Conservation (phyloP, 139 green algal genomes). For the Tetraselmis striata region DNA sequence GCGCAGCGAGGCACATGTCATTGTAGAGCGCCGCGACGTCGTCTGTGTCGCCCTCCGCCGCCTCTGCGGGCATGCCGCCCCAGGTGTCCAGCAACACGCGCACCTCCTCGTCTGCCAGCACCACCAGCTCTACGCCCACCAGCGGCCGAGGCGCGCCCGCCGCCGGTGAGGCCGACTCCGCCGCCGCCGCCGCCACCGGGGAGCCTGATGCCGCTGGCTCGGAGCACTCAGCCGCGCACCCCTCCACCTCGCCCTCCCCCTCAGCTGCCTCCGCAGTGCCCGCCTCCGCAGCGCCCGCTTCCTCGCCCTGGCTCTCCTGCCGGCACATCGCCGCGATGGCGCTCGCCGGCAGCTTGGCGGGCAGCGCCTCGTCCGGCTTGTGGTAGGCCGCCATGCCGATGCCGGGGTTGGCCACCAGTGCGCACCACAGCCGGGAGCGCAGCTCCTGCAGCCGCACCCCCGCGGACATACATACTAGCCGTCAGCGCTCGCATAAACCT, state of each 20-base stretch:
- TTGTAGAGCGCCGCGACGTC: neutral
- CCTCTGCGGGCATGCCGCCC: neutral
- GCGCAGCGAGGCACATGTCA: neutral
- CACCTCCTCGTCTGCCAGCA: neutral
- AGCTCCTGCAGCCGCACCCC: conserved; percentile 49
- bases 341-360: neutral
- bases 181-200: neutral
- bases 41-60: neutral
- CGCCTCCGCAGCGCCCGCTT: neutral
- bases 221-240: no score
- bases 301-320: neutral
- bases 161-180: neutral
- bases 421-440: conserved; percentile 70
- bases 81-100: neutral
- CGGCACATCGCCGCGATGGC: neutral
- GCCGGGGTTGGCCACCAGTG: conserved; percentile 42
- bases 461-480: no score
- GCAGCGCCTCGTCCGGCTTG: neutral
- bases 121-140: neutral
- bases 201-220: neutral
- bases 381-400: neutral
- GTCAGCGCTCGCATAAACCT: no score
- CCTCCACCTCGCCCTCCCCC: neutral
- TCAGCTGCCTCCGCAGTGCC: neutral
- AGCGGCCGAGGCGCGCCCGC: no score